Evolutionary conservation across 441 rosid species (phyloP), one percentile per base, ranked within the genome.

Genomic region (Raphanus hybrid): DNA sequence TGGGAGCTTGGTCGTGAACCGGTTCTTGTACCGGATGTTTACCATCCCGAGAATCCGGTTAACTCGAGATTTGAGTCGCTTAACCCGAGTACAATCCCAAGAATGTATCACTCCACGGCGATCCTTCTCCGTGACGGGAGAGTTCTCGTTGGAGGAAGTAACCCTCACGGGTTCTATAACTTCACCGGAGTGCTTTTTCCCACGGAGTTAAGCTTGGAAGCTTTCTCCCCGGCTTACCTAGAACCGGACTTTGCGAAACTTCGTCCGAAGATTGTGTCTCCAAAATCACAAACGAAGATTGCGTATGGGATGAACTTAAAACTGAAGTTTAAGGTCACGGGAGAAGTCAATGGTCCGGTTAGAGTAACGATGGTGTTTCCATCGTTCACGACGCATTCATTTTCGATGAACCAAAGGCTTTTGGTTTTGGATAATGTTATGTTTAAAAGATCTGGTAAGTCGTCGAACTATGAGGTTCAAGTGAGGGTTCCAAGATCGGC

Each of bases 61-160:
- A 80, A 82, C 29, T 55, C 75, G 10, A 82, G 90, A 32, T 87
- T 89, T 70, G 81, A 80, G 55, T 50, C 73, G 0, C 80, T 85
- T 58, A 86, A 71, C 64, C 86, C 89, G 18, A 82, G 45, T 8
- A 72, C 73, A 14, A 81, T 84, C 27, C 93, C 93, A 0, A 82
- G 91, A 59, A 79, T 86, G 91, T 89, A 89, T 73, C 93, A 89
- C 37, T 89, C 93, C 29, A 54, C 93, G 2, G 93, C 90, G 32
- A 6, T 71, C 27, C 78, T 89, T 14, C 86, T 87, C 43, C 87
- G 90, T 3, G 93, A 89, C 16, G 90, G 93, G 5, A 75, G 87
- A 32, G 85, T 87, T 26, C 85, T 89, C 4, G 89, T 87, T 7
- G 89, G 88, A 0, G 91, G 91, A 52, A 89, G 90, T 70, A 87